Evolutionary conservation across 2,329 filamentous ascomycete genomes (phyloP), one percentile per base, ranked within the genome.

Genomic region (Ophiostoma ips): DNA sequence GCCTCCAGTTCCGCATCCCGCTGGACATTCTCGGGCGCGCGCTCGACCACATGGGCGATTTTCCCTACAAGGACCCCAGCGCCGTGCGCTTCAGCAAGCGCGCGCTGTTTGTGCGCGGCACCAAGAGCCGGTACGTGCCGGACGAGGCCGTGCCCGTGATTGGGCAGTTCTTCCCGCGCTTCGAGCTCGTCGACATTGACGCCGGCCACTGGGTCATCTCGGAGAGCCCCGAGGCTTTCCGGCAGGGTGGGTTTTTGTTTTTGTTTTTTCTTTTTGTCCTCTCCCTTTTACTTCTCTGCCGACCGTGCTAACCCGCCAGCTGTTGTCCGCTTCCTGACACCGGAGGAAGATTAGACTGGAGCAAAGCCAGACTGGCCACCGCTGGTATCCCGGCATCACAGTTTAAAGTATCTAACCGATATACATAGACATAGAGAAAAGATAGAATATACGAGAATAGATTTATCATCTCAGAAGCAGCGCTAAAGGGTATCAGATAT

Each of bases 181-280:
- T 92, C 60, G 68, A 77, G 61, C 60, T 92, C 30, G 77, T 72
- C 46, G 83, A 90, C 65, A 68, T 94, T 31, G 81, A 92, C 35
- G 76, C 81, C 9, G 87, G 87, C 0, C 87, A 94, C 64, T 94
- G 87, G 87, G 70, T 94, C 5, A 88, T 90, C 55, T 87, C 84
- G n/a, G 87, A 94, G 69, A 82, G 87, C 58, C 87, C 87, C 0
- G 79, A 87, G 60, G 80, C 72, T 10, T 94, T 94, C 57, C 77
- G 81, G 61, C 69, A 76, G 71, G 81, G 85, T 87, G 62, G 63
- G 75, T 62, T 41, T n/a, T 34, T 3, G 16, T 47, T 31, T 50
- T 35, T 41, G 75, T 62, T 41, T n/a, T 34, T 3, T 24, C 47
- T 31, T 50, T 35, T 41, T 40, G 28, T 43, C 24, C 28, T 28